Evolutionary conservation across 345 rosid genomes (phyloP), one percentile per base, ranked within the genome.

Genomic region (Gossypium herbaceum): DNA sequence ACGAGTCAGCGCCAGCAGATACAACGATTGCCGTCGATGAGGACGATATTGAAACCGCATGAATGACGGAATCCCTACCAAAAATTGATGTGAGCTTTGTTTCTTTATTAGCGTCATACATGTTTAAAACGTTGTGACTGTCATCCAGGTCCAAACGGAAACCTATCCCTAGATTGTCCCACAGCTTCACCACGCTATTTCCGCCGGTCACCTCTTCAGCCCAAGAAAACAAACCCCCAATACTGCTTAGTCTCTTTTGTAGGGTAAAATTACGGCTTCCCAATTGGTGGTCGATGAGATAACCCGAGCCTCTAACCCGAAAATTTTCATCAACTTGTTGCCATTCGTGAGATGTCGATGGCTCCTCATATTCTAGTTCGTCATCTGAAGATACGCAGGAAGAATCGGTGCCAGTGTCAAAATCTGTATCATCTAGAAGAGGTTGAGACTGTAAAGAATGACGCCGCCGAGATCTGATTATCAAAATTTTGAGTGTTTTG

Each of bases 131-230:
- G 19, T 25, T 60, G 17, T 57, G 79, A 19, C 71, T 29, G 15
- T 69, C 61, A 34, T 75, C 78, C 3, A 78, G 54, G 45, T 80
- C 77, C 4, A 82, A 73, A 27, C 84, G 83, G 20, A 85, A 81
- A 15, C 84, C 87, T 20, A 76, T 75, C 19, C 81, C 88, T 16
- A 81, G 73, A 72, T 81, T 86, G 66, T 87, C 90, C 91, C 93
- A 87, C 0, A 89, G 83, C 81, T 86, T 86, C 64, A 89, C 93
- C 13, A 89, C 90, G 77, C 77, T 83, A 73, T 79, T 86, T 12
- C 85, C 93, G 58, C 74, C 60, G 4, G 84, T 69, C 57, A 83
- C 82, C 51, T 86, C 54, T 50, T 88, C 86, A 7, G 88, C 74
- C 75, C 74, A 80, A 1, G 84, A 79, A 56, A 83, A 82, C 11